These are phyloP conservation scores for Sporothrix euskadiensis DNA, from an alignment of 2,329 filamentous ascomycete species.

Conservation along the genomic window DNA sequence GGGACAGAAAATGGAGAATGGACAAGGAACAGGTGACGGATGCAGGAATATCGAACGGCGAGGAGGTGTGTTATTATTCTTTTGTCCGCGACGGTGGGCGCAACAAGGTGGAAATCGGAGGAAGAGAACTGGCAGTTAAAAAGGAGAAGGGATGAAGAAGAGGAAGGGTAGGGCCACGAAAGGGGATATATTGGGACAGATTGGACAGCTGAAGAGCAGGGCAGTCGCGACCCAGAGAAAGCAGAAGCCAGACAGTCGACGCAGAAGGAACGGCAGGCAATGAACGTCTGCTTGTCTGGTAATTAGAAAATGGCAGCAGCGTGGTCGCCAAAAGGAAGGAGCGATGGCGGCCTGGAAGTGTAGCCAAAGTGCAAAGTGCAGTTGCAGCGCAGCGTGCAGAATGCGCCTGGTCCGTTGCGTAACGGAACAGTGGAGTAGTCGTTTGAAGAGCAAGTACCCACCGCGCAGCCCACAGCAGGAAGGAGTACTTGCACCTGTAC, in stretches of 20 bases:
- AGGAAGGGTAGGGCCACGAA: not conserved
- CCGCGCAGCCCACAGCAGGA: constrained; percentile 14
- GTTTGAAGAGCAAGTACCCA: constrained; percentile 13
- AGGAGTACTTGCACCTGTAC: constrained; percentile 17
- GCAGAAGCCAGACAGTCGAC: not conserved
- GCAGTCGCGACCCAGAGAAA: not conserved
- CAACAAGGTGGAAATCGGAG: not conserved
- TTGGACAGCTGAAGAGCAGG: constrained; percentile 1
- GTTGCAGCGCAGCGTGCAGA: constrained; percentile 11
- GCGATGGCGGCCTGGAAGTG: constrained; percentile 1
- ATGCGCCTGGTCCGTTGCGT: constrained; percentile 29
- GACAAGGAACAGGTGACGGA: constrained; percentile 7
- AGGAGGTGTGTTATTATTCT: constrained; percentile 1
- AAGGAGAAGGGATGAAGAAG: not conserved
- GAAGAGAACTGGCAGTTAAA: not conserved
- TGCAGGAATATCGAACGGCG: constrained; percentile 12
- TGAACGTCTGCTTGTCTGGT: not conserved
- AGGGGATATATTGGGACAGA: not conserved
- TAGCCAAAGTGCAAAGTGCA: constrained; percentile 11
- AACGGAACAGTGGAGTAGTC: constrained; percentile 29
- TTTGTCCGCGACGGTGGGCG: constrained; percentile 1
- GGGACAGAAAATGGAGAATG: not conserved
- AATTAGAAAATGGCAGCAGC: not conserved
- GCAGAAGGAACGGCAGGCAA: constrained; percentile 5
- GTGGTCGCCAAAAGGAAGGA: not conserved